phyloP scores from a whole-genome alignment of 2,329 filamentous ascomycete species.

The Dothiorella sarmentorum region DNA sequence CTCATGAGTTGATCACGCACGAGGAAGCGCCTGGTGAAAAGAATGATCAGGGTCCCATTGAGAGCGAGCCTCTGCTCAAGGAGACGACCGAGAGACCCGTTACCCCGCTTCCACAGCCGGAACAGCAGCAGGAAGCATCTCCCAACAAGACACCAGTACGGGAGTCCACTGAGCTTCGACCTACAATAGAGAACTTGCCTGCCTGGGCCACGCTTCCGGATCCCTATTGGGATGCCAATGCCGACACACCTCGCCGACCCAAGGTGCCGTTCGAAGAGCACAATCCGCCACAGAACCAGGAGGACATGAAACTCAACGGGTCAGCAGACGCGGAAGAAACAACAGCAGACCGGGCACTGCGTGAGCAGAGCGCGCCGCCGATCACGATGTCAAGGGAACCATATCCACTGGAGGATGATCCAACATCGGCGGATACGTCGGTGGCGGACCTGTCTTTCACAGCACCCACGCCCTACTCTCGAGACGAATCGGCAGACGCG shows the following conservation, averaged over 20 bases:
- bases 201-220: slow-evolving; percentile 4
- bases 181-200: background rate
- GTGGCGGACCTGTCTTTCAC: background rate
- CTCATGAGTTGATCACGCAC: background rate
- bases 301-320: too few species aligned
- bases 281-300: background rate
- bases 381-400: slow-evolving; percentile 8
- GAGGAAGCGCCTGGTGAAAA: background rate
- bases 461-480: background rate
- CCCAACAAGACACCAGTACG: background rate
- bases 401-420: background rate
- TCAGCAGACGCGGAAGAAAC: background rate
- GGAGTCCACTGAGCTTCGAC: background rate
- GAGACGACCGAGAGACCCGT: background rate
- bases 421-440: slow-evolving; percentile 4
- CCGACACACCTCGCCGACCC: background rate
- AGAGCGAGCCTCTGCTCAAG: background rate
- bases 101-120: too few species aligned
- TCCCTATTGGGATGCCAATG: background rate
- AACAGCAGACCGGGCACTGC: background rate
- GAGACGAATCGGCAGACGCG: background rate
- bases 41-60: background rate
- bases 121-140: background rate
- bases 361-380: background rate
- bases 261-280: background rate